Percentiles rank a stretch among this genome's conserved stretches.
These are phyloP conservation scores for Lasiosphaeria hispida DNA, from an alignment of 495 filamentous ascomycete genomes.

Conservation along the genomic window DNA sequence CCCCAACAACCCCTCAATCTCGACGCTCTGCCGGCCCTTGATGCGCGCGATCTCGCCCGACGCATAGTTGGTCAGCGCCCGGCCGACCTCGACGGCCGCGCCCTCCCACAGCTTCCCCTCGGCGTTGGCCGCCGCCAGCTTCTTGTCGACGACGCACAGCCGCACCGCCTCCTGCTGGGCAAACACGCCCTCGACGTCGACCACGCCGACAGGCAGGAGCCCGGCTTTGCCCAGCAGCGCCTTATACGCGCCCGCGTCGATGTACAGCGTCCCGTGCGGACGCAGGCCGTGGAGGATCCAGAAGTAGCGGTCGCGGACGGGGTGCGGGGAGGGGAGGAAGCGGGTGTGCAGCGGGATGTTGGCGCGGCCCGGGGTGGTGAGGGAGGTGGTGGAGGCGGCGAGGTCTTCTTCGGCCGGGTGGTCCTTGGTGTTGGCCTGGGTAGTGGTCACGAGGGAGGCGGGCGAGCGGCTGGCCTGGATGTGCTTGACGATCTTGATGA, in stretches of 20 bases:
- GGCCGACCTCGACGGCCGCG: conserved; percentile 73
- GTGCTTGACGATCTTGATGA: conserved; percentile 80
- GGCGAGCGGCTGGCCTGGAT: conserved; percentile 58
- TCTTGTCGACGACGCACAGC: conserved; percentile 67
- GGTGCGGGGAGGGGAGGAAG: conserved; percentile 81
- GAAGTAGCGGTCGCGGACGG: conserved; percentile 90
- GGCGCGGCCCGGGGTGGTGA: conserved; percentile 31
- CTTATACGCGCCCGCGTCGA: conserved; percentile 80
- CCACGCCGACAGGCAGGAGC: conserved; percentile 86
- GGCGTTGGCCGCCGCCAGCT: conserved; percentile 11
- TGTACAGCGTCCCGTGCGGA: conserved; percentile 86
- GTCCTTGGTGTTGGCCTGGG: conserved; percentile 18
- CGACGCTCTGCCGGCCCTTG: conserved; percentile 75
- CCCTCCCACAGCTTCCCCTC: conserved; percentile 45
- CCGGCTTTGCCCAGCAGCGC: conserved; percentile 80
- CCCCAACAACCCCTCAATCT: conserved; percentile 75
- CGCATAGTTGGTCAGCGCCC: conserved; percentile 94
- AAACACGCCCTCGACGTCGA: conserved; percentile 83
- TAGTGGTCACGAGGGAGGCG: conserved; percentile 20
- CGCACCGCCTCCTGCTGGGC: conserved; percentile 89
- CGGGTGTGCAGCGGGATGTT: conserved; percentile 77
- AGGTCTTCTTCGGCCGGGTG: conserved; percentile 30
- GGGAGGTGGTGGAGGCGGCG: conserved; percentile 35
- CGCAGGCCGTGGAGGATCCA: conserved; percentile 95
- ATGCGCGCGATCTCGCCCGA: conserved; percentile 77